Percentiles rank a stretch among this genome's conserved stretches.
Conservation (phyloP, 1,284 basidiomycete genomes). For the Cutaneotrichosporon sp. region DNA sequence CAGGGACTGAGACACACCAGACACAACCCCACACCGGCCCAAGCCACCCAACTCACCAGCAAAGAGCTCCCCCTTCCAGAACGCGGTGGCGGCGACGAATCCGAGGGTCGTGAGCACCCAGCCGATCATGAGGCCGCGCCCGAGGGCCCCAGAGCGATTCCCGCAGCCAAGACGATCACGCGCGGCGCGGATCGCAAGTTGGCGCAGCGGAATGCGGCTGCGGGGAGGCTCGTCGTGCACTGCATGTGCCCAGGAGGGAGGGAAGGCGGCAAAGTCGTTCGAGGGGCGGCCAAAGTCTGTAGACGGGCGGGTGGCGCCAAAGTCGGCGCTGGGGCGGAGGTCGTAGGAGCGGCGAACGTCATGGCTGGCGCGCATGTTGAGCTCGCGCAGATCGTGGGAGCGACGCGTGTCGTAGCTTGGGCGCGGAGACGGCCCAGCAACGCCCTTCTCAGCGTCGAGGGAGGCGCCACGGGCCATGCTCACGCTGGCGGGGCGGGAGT, state of each 20-base stretch:
- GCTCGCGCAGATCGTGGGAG: slow-evolving; percentile 1
- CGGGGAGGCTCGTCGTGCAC: slow-evolving; percentile 3
- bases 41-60: slow-evolving; percentile 35
- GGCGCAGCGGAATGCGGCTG: neutral
- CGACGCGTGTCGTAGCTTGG: neutral
- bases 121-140: slow-evolving; percentile 43
- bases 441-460: slow-evolving; percentile 14
- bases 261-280: slow-evolving; percentile 13
- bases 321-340: neutral
- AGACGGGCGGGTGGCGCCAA: neutral
- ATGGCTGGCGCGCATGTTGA: neutral
- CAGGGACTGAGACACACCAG: neutral
- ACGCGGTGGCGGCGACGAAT: slow-evolving; percentile 44
- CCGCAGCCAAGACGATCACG: slow-evolving; percentile 19
- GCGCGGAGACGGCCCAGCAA: neutral
- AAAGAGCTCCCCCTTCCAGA: slow-evolving; percentile 50
- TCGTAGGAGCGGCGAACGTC: neutral
- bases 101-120: slow-evolving; percentile 47
- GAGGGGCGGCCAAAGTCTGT: slow-evolving; percentile 1
- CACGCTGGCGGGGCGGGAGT: slow-evolving; percentile 5
- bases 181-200: slow-evolving; percentile 11
- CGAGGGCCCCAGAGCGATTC: slow-evolving; percentile 29
- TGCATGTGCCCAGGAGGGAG: slow-evolving; percentile 18
- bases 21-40: no score
- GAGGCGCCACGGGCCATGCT: neutral